Evolutionary conservation across 495 filamentous ascomycete species (phyloP), one percentile per base, ranked within the genome.

Genomic region (Penicillium waksmanii): DNA sequence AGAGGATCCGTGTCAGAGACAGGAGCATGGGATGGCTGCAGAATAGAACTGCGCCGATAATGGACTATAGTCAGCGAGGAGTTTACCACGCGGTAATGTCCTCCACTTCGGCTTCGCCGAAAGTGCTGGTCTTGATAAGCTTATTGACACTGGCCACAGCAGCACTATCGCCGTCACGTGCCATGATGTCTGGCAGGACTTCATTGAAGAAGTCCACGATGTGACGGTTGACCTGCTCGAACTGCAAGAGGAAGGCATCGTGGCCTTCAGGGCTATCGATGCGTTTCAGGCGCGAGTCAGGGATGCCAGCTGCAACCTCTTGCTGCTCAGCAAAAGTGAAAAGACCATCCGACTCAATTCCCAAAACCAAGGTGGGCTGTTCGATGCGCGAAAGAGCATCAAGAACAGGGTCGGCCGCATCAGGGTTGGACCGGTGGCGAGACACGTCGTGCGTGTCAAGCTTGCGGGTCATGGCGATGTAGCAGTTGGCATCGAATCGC

Each of bases 401-500:
- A 15, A 79, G 75, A 23, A 96, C 82, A 15, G 84, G 85, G 43
- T 79, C 66, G 15, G 81, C 75, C 3, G 75, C 67, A 3, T 71
- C 61, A 4, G 73, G 66, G 40, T 63, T 72, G 40, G 76, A 72
- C 18, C 92, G 86, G 62, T 87, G 81, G 21, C 92, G 84, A 19
- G 91, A 93, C 27, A 98, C 85, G 69, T 98, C 95, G 70, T 98
- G 95, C 3, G 95, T 98, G 67, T 98, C 95, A n/a, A 98, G 86
- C 74, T 98, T 98, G 58, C 95, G 90, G 6, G 95, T 98, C 72
- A 98, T 97, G 59, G 95, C 93, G 57, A 98, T 98, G 76, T 98
- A 98, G 78, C 95, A 98, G 70, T 98, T 98, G 62, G 91, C 89
- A 74, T 98, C 95, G 69, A 97, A 98, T 7, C 95, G 88, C 68